Base-by-base conservation (phyloP, 192 early-diverging fungal genomes). In the Linnemannia schmuckeri region DNA sequence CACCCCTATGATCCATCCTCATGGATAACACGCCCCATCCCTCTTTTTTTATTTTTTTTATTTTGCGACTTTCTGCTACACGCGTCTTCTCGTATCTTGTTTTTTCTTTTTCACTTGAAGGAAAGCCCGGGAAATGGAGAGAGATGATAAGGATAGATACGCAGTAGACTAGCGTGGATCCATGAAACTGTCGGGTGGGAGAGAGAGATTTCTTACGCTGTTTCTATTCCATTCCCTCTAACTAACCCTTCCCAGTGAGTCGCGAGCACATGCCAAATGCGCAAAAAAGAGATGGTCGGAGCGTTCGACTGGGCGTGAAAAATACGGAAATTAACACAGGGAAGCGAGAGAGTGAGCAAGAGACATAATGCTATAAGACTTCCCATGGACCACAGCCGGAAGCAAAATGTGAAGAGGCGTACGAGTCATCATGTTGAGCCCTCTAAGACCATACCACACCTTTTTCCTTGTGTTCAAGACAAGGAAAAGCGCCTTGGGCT, bases 211-310 rank as follows among this genome's bases (percentile, higher is more conserved):
- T 66, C 8, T 33, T 24, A 9, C 5, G 18, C n/a, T 66, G 30
- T 30, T 17, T 61, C 9, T 61, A 61, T 61, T 33, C 61, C 12
- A 33, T 12, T 33, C 30, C 27, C 10, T 66, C 6, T 33, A 9
- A 66, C 44, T 15, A 13, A 66, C 13, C 12, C 30, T 35, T 30
- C 55, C n/a, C 1, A 18, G 22, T 30, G 24, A 66, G 13, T 66
- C 61, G 30, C 61, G 61, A 66, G 61, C 61, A 66, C 61, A 66
- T 66, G 61, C 61, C 30, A 66, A 66, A 27, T 66, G 30, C 61
- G 27, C 61, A 66, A 33, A 66, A 6, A 12, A 66, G 24, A 66
- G 27, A 66, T 66, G 61, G 61, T 66, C 61, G 61, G 61, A 15
- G 61, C 27, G 27, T 27, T 66, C 30, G 27, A 33, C 12, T 4